phyloP scores from a whole-genome alignment of 768 basidiomycete genomes.

The Trametes sanguinea region DNA sequence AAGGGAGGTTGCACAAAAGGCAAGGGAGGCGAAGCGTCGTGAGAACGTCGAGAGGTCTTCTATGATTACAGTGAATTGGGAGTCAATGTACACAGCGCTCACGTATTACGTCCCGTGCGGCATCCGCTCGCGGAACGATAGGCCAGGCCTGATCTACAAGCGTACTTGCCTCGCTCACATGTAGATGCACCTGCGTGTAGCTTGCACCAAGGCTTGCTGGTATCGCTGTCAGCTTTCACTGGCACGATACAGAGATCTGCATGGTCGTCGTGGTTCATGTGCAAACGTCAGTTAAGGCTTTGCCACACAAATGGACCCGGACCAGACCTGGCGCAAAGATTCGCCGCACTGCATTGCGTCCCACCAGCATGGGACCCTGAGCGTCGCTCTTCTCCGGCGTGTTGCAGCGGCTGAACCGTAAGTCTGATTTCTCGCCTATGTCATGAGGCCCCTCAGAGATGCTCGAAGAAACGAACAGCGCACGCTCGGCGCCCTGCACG shows the following conservation, averaged over 20 bases:
- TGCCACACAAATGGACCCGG: too few relatives aligned
- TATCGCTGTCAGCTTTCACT: too few relatives aligned
- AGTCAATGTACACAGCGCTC: not conserved
- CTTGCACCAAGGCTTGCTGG: too few relatives aligned
- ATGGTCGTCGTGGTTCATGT: too few relatives aligned
- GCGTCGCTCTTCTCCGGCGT: slow-evolving; percentile 9
- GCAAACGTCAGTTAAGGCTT: too few relatives aligned
- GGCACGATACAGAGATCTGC: too few relatives aligned
- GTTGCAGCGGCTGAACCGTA: slow-evolving; percentile 1
- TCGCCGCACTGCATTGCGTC: not conserved
- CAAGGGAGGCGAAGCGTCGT: not conserved
- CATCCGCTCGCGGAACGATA: too few relatives aligned
- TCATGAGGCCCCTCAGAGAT: not conserved
- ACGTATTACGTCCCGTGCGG: too few relatives aligned
- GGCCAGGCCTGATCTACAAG: too few relatives aligned
- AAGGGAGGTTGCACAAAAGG: slow-evolving; percentile 8
- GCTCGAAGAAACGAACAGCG: not conserved
- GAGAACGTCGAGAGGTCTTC: not conserved
- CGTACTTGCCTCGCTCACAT: too few relatives aligned
- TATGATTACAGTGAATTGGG: not conserved
- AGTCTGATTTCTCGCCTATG: not conserved
- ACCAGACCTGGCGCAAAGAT: too few relatives aligned
- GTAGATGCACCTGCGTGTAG: too few relatives aligned
- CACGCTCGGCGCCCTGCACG: not conserved
- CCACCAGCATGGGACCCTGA: not conserved